phyloP scores from a whole-genome alignment of 495 filamentous ascomycete species.

The Penicillium angulare region DNA sequence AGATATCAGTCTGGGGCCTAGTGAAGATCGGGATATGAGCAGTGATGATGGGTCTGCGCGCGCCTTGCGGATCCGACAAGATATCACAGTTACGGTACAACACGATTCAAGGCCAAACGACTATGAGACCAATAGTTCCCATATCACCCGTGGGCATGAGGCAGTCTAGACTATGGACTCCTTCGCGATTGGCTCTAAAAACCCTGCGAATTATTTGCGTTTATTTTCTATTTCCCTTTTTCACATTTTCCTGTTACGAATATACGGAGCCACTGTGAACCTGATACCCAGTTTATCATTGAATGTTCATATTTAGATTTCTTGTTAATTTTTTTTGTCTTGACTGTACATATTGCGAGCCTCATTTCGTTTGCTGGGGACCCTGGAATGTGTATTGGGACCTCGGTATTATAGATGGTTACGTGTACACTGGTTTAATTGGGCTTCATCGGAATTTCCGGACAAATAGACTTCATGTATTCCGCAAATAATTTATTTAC shows the following conservation, averaged over 20 bases:
- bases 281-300: conserved; percentile 21
- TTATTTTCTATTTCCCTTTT: too few relatives aligned
- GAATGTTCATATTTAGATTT: neutral
- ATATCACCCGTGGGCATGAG: conserved; percentile 13
- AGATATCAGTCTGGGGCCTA: conserved; percentile 27
- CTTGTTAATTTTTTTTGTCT: neutral
- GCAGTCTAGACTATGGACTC: neutral
- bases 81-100: conserved; percentile 46
- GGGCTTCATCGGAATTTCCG: neutral
- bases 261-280: conserved; percentile 16
- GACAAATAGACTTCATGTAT: neutral
- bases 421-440: neutral
- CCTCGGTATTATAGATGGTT: too few relatives aligned
- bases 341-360: conserved; percentile 13
- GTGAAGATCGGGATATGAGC: conserved; percentile 33
- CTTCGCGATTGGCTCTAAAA: too few relatives aligned
- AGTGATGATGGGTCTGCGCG: conserved; percentile 44
- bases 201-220: too few relatives aligned
- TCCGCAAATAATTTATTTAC: neutral
- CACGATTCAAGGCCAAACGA: conserved; percentile 30
- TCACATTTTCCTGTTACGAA: too few relatives aligned
- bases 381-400: too few relatives aligned
- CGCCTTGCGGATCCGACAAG: conserved; percentile 44
- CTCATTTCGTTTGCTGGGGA: too few relatives aligned
- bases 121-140: conserved; percentile 16